phyloP scores from a whole-genome alignment of 2,329 filamentous ascomycete genomes.

The Colletotrichum costaricense region DNA sequence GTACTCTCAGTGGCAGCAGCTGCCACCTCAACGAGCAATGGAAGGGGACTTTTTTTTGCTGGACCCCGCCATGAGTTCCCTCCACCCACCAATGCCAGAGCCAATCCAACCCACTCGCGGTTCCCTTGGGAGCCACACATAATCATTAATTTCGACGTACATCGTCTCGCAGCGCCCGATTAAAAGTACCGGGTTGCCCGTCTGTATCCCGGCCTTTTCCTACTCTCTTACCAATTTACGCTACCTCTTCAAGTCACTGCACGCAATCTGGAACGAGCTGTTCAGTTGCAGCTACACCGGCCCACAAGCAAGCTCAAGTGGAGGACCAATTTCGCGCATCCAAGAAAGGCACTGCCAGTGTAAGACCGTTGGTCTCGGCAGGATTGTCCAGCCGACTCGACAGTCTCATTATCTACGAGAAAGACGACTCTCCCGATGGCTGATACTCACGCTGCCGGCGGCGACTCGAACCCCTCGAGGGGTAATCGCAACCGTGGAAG shows the following conservation, averaged over 20 bases:
- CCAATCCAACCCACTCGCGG: slow-evolving; percentile 13
- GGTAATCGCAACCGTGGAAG: slow-evolving; percentile 34
- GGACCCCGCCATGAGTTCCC: slow-evolving; percentile 14
- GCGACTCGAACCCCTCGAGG: slow-evolving; percentile 28
- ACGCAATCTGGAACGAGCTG: not conserved
- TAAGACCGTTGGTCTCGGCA: not conserved
- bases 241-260: not conserved
- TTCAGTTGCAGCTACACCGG: not conserved
- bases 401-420: not conserved
- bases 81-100: slow-evolving; percentile 25
- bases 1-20: too few species aligned
- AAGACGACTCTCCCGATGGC: slow-evolving; percentile 13
- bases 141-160: slow-evolving; percentile 32
- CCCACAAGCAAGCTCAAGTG: not conserved
- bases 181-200: slow-evolving; percentile 9
- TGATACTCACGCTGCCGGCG: slow-evolving; percentile 14
- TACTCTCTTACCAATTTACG: not conserved
- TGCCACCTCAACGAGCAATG: not conserved
- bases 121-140: slow-evolving; percentile 28
- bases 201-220: not conserved
- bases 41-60: slow-evolving; percentile 7
- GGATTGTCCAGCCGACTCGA: not conserved
- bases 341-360: not conserved
- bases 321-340: not conserved
- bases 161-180: slow-evolving; percentile 19